Percentiles rank a stretch among this genome's conserved stretches.
Conservation (phyloP, 768 basidiomycete species). For the Naganishia onofrii region DNA sequence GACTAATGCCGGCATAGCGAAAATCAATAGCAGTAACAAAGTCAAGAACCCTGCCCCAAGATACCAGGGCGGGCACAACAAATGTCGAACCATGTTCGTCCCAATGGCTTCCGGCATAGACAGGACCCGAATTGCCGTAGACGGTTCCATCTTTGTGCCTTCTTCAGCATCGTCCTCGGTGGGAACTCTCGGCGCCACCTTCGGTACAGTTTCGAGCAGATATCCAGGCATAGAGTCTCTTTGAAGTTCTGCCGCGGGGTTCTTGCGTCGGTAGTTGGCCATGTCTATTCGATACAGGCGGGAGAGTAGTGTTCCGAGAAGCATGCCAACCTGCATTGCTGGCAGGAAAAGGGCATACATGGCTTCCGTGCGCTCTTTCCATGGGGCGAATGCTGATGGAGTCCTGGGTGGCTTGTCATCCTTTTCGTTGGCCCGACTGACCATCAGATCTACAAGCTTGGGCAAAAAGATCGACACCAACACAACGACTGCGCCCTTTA, state of each 20-base stretch:
- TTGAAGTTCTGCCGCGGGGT: neutral
- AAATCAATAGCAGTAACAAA: neutral
- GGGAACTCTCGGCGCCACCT: neutral
- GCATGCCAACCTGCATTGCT: neutral
- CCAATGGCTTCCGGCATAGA: neutral
- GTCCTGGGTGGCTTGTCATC: neutral
- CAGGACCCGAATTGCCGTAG: neutral
- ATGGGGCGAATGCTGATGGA: neutral
- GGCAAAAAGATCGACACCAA: neutral
- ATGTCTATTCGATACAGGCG: slow-evolving; percentile 10
- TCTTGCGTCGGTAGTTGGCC: neutral
- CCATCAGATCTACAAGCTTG: neutral
- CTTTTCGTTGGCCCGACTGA: neutral
- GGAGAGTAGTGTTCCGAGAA: neutral
- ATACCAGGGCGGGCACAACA: slow-evolving; percentile 1
- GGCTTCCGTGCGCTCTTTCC: slow-evolving; percentile 2
- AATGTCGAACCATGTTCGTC: neutral
- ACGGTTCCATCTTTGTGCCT: too few relatives aligned
- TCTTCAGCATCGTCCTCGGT: neutral
- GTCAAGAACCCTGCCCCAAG: neutral
- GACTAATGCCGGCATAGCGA: slow-evolving; percentile 7
- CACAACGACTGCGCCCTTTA: neutral
- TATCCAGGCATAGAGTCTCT: neutral
- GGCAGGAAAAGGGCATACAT: slow-evolving; percentile 14
- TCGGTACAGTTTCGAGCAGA: neutral